Percentiles rank a stretch among this genome's conserved stretches.
These are phyloP conservation scores for Phtheirospermum japonicum DNA, from an alignment of 257 asterid genomes.

Conservation along the genomic window DNA sequence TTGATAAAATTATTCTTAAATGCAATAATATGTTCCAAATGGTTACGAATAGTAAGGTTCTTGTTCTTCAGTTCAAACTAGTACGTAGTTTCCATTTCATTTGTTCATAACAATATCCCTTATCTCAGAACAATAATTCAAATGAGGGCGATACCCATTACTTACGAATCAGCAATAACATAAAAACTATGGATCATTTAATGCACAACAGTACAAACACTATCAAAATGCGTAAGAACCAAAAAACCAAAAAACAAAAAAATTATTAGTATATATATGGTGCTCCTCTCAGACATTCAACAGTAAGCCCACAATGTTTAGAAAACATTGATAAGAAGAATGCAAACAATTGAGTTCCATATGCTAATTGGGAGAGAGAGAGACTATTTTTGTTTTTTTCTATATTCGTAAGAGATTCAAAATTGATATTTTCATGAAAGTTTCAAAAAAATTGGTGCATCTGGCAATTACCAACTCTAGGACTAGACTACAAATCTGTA, in stretches of 20 bases:
- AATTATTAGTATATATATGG: neutral
- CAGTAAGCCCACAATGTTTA: neutral
- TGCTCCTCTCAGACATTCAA: neutral
- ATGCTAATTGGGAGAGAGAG: too few species aligned
- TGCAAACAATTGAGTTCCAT: too few species aligned
- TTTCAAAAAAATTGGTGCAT: too few species aligned
- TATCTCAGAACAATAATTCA: neutral
- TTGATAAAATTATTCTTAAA: neutral
- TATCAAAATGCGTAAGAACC: neutral
- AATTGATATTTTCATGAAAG: too few species aligned
- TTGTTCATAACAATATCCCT: neutral
- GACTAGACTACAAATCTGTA: too few species aligned
- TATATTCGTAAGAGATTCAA: too few species aligned
- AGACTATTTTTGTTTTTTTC: too few species aligned
- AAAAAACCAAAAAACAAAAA: too few species aligned
- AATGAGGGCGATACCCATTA: conserved; percentile 6
- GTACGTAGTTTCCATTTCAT: neutral
- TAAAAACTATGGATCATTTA: neutral
- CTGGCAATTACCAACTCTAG: too few species aligned
- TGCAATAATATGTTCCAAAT: neutral
- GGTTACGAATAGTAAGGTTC: neutral
- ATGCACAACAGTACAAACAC: neutral
- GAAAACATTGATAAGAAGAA: too few species aligned
- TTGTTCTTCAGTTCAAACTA: neutral
- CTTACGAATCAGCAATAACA: neutral